Evolutionary conservation across 306 rosid genomes (phyloP).

Genomic region (Malus orientalis): DNA sequence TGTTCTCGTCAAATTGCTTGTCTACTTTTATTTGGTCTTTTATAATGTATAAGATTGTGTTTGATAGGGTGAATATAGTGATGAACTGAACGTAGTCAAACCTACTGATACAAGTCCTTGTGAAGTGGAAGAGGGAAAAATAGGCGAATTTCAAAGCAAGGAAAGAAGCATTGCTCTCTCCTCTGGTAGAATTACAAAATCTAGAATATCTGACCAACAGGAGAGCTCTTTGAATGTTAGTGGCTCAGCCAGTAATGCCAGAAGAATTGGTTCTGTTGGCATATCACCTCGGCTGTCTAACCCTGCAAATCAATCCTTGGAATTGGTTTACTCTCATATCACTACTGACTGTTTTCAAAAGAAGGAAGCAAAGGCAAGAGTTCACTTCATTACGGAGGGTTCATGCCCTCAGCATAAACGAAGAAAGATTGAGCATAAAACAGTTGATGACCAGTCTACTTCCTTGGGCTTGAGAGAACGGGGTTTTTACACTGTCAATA

Average conservation of each 20-base stretch:
- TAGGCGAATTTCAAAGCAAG: slow-evolving; percentile 18
- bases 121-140: slow-evolving; percentile 30
- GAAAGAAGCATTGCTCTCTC: slow-evolving; percentile 10
- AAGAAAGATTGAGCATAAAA: slow-evolving; percentile 36
- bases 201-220: slow-evolving; percentile 30
- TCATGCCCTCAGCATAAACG: slow-evolving; percentile 40
- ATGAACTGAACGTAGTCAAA: slow-evolving; percentile 30
- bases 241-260: slow-evolving; percentile 15
- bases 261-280: slow-evolving; percentile 19
- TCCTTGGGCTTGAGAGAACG: slow-evolving; percentile 30
- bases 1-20: not conserved
- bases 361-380: slow-evolving; percentile 13
- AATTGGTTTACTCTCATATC: slow-evolving; percentile 14
- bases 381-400: slow-evolving; percentile 28
- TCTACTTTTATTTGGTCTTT: not conserved
- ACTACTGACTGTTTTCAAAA: slow-evolving; percentile 16
- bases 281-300: slow-evolving; percentile 9
- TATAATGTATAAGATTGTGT: slow-evolving; percentile 18
- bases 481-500: slow-evolving; percentile 16
- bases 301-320: slow-evolving; percentile 24
- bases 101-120: slow-evolving; percentile 25
- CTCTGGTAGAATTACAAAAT: slow-evolving; percentile 32
- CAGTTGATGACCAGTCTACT: slow-evolving; percentile 15
- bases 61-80: slow-evolving; percentile 27
- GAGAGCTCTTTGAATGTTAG: slow-evolving; percentile 23